A percentile compares a stretch with the other conserved stretches of the same genome.
Conservation (phyloP, 176 grass and related monocot species). For the Triticum aestivum region IWGSC_CS_RefSeq_v2.1 NC_057800.1:408225513-408226012, state of each 20-base stretch:
- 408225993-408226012: too few relatives aligned
- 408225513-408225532: slow-evolving; percentile 90
- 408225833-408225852: slow-evolving; percentile 84
- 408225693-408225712: slow-evolving; percentile 94
- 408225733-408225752: slow-evolving; percentile 70
- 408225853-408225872: slow-evolving; percentile 4
- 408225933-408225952: slow-evolving; percentile 9
- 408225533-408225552: slow-evolving; percentile 73
- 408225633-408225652: slow-evolving; percentile 76
- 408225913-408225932: not conserved
- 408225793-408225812: slow-evolving; percentile 74
- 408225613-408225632: not conserved
- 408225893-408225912: slow-evolving; percentile 1
- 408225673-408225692: slow-evolving; percentile 77
- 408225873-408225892: slow-evolving; percentile 11
- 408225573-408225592: not conserved
- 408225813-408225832: slow-evolving; percentile 86
- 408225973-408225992: too few relatives aligned
- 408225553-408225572: not conserved
- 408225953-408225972: not conserved
- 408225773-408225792: slow-evolving; percentile 88
- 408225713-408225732: slow-evolving; percentile 71
- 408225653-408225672: slow-evolving; percentile 77
- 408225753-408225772: slow-evolving; percentile 78
- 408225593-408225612: not conserved